phyloP scores from a whole-genome alignment of 331 rosid species.

The Rhamnella rubrinervis region DNA sequence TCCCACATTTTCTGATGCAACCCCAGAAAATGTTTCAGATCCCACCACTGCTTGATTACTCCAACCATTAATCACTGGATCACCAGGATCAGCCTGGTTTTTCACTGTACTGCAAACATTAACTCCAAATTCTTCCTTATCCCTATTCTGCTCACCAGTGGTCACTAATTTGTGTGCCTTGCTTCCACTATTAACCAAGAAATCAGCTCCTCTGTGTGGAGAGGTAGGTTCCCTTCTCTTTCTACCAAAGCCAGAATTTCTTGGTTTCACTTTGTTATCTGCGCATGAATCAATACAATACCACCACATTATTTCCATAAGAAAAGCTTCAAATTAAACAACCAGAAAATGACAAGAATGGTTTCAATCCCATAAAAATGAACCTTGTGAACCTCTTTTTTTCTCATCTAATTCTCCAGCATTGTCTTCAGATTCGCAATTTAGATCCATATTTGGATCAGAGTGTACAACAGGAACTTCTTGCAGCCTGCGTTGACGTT shows the following conservation, averaged over 20 bases:
- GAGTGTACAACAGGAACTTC: slow-evolving; percentile 67
- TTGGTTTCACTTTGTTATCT: slow-evolving; percentile 53
- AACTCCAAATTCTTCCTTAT: slow-evolving; percentile 25
- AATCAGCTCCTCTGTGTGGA: slow-evolving; percentile 37
- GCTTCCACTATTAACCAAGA: slow-evolving; percentile 35
- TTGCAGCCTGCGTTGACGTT: slow-evolving; percentile 60
- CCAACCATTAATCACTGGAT: slow-evolving; percentile 33
- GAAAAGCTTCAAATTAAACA: slow-evolving; percentile 2
- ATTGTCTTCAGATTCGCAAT: slow-evolving; percentile 62
- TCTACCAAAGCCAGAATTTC: slow-evolving; percentile 37
- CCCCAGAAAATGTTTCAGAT: slow-evolving; percentile 39
- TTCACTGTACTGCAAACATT: slow-evolving; percentile 26
- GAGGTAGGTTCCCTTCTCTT: slow-evolving; percentile 44
- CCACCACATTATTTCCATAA: slow-evolving; percentile 28
- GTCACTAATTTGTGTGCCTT: slow-evolving; percentile 29
- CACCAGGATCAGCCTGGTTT: slow-evolving; percentile 29
- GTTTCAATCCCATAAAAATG: slow-evolving; percentile 18
- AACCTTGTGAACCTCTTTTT: slow-evolving; percentile 58
- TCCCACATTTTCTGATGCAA: slow-evolving; percentile 41
- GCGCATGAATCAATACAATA: slow-evolving; percentile 41
- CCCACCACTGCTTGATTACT: slow-evolving; percentile 33
- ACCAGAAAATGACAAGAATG: slow-evolving; percentile 21
- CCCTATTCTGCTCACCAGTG: slow-evolving; percentile 35
- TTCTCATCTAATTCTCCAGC: slow-evolving; percentile 44
- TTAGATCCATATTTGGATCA: slow-evolving; percentile 72